Percentiles rank a stretch among this genome's conserved stretches.
phyloP scores from a whole-genome alignment of 176 grass and related monocot genomes.

The Avena insularis region DNA sequence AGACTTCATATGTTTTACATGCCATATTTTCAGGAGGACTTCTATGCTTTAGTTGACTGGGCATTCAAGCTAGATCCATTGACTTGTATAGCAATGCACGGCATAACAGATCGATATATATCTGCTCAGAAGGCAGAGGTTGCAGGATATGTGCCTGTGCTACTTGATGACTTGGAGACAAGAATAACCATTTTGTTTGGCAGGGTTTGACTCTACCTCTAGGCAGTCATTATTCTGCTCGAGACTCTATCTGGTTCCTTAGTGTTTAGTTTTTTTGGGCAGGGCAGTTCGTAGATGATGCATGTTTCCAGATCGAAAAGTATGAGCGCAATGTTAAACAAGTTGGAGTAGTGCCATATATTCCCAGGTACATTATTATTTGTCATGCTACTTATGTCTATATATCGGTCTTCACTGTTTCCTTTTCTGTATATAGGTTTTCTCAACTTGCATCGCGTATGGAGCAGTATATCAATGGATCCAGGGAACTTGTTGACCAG shows the following conservation, averaged over 20 bases:
- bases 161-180: constrained; percentile 87
- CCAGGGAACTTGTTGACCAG: constrained; percentile 92
- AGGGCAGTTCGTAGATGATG: constrained; percentile 88
- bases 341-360: constrained; percentile 85
- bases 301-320: constrained; percentile 92
- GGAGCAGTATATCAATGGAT: constrained; percentile 89
- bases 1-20: constrained; percentile 41
- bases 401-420: constrained; percentile 22
- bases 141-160: constrained; percentile 77
- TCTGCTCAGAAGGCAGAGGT: constrained; percentile 86
- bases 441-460: constrained; percentile 82
- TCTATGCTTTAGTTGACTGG: constrained; percentile 83
- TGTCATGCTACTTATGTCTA: neutral
- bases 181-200: constrained; percentile 77
- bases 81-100: constrained; percentile 94
- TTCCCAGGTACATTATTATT: constrained; percentile 65
- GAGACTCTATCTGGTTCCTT: constrained; percentile 25
- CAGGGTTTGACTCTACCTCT: constrained; percentile 61
- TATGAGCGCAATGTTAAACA: constrained; percentile 73
- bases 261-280: constrained; percentile 35
- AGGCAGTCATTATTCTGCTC: constrained; percentile 1
- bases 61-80: constrained; percentile 84
- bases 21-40: constrained; percentile 76
- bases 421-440: constrained; percentile 59
- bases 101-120: constrained; percentile 90